Percentiles rank a stretch among this genome's conserved stretches.
Evolutionary conservation across 73 alveolate genomes (phyloP).

Genomic region (Blepharisma japonicum): DNA sequence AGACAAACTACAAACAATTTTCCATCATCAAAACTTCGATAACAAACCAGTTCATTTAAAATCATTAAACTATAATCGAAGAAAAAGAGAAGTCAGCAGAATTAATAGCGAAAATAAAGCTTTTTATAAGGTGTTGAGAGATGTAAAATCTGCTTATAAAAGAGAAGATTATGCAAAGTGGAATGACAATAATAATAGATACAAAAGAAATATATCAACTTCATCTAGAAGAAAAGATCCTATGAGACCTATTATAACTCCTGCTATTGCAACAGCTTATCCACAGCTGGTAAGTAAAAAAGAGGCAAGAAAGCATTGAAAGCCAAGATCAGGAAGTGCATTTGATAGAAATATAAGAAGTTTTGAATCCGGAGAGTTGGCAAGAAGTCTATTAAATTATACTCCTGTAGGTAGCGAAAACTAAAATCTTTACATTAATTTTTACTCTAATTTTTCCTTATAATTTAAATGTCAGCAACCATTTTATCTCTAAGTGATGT

Average conservation of each 20-base stretch:
- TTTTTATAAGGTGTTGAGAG: background rate
- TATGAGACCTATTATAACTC: constrained; percentile 12
- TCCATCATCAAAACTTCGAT: background rate
- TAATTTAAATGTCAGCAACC: background rate
- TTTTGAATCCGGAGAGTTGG: background rate
- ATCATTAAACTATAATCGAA: background rate
- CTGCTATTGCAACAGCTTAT: background rate
- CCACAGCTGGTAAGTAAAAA: background rate
- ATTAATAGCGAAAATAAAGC: constrained; percentile 16
- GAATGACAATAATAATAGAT: background rate
- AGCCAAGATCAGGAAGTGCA: background rate
- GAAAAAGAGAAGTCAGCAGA: background rate
- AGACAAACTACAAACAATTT: background rate
- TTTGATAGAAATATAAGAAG: background rate
- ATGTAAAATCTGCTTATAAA: constrained; percentile 1
- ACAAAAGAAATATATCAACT: constrained; percentile 8
- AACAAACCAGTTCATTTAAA: background rate
- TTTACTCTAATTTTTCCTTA: background rate
- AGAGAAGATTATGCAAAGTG: background rate
- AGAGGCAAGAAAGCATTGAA: background rate
- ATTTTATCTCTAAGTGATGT: background rate
- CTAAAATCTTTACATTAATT: background rate
- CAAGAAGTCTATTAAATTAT: background rate
- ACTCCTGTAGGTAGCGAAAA: background rate
- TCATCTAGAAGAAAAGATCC: background rate